phyloP scores from a whole-genome alignment of 2,329 filamentous ascomycete species.

The Pseudogymnoascus verrucosus region DNA sequence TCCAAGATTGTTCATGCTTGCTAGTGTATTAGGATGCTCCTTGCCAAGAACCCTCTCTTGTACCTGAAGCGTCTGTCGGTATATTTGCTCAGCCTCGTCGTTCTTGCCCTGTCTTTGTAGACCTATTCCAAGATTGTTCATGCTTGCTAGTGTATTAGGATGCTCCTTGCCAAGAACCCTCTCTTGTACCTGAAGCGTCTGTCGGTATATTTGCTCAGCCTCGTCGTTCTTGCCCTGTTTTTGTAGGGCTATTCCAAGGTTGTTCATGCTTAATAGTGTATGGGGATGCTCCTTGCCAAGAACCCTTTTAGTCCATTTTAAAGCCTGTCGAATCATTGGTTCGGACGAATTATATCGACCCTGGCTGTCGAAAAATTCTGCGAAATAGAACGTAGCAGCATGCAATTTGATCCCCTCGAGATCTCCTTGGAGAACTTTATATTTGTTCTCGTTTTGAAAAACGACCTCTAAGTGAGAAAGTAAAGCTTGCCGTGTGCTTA shows the following conservation, averaged over 20 bases:
- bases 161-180: slow-evolving; percentile 13
- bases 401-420: not conserved
- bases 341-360: slow-evolving; percentile 8
- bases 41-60: slow-evolving; percentile 17
- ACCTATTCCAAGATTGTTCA: slow-evolving; percentile 10
- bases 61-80: slow-evolving; percentile 7
- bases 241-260: not conserved
- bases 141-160: slow-evolving; percentile 9
- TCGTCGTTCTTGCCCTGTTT: not conserved
- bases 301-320: slow-evolving; percentile 12
- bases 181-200: slow-evolving; percentile 9
- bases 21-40: slow-evolving; percentile 20
- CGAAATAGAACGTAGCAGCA: slow-evolving; percentile 7
- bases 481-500: not conserved
- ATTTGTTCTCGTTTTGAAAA: not conserved
- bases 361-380: not conserved
- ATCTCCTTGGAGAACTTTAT: not conserved
- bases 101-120: not conserved
- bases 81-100: slow-evolving; percentile 6
- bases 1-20: slow-evolving; percentile 18
- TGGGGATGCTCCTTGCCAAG: slow-evolving; percentile 14
- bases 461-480: not conserved
- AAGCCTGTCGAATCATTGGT: not conserved
- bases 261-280: slow-evolving; percentile 10
- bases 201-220: slow-evolving; percentile 1